Base-by-base conservation (phyloP, 2,329 filamentous ascomycete species). In the Venturiaceae sp. region DNA sequence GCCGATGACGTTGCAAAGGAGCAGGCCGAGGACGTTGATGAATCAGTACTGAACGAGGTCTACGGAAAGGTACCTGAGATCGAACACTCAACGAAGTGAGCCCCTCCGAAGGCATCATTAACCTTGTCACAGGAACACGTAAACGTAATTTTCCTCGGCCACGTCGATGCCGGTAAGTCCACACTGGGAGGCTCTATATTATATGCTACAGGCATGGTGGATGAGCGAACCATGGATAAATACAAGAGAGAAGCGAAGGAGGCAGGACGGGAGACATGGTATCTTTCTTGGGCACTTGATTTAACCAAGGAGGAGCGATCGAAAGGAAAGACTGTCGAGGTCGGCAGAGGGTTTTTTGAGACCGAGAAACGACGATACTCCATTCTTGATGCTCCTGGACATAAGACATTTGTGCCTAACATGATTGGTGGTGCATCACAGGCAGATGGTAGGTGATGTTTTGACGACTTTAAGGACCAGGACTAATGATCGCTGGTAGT, bases 151-250 rank as follows among this genome's bases (percentile, higher is more conserved):
- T 96, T 97, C 76, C 88, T 97, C 69, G 92, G 94, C 55, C 94
- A 99, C 80, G 95, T 99, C 67, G 94, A 99, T 77, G 94, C 94
- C 56, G 94, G 94, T 66, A 99, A 99, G 78, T 96, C 91, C 39
- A 99, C 94, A 3, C 81, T 99, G 5, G 94, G 94, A 70, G 94
- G 94, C 55, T 89, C 89, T 56, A 95, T 99, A 63, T 80, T 99
- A 14, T 96, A 94, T 72, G 85, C 84, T 56, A 96, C 92, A 5
- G 94, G 94, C 61, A 99, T 97, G 94, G 94, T 99, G n/a, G 95
- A 99, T 69, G 91, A 99, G 75, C 85, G 94, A 71, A 99, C 94
- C 36, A 84, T 99, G 80, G 94, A 99, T 57, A 99, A 99, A 76
- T 96, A 96, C 80, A 96, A 92, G 82, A 85, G 84, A 66, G 95